A percentile compares a stretch with the other conserved stretches of the same genome.
These are phyloP conservation scores for Psidium guajava DNA, from an alignment of 345 rosid species.

Conservation along the genomic window DNA sequence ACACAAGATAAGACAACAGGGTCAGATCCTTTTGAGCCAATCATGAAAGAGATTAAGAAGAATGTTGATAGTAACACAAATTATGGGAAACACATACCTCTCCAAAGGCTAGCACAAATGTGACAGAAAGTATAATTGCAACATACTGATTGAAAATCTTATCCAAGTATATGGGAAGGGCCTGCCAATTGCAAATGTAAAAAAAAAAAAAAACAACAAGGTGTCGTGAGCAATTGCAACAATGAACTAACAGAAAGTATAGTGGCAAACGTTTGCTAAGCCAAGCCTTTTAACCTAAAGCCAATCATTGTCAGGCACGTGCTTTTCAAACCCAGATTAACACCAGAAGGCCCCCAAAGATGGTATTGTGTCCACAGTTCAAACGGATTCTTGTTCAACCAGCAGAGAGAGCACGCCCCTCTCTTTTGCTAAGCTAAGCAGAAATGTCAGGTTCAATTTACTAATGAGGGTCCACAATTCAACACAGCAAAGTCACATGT, in stretches of 20 bases:
- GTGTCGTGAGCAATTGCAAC: background rate
- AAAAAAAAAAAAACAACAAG: background rate
- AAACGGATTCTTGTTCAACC: background rate
- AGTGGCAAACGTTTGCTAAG: background rate
- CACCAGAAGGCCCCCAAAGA: too few species aligned
- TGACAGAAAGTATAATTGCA: constrained; percentile 82
- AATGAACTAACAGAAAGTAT: background rate
- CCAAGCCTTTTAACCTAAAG: background rate
- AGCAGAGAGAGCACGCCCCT: background rate
- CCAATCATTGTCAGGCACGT: background rate
- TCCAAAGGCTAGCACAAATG: constrained; percentile 82
- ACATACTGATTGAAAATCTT: constrained; percentile 87
- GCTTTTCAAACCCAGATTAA: background rate
- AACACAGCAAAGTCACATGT: background rate
- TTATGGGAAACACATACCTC: constrained; percentile 40
- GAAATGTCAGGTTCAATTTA: background rate
- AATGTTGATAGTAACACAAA: background rate
- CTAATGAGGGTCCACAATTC: background rate
- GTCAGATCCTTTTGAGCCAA: background rate
- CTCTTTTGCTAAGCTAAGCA: background rate
- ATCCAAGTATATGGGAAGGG: constrained; percentile 87
- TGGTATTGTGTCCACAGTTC: too few species aligned
- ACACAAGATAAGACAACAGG: background rate
- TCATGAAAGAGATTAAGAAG: background rate
- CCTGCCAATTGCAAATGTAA: constrained; percentile 35